A percentile compares a stretch with the other conserved stretches of the same genome.
Evolutionary conservation across 1,284 basidiomycete species (phyloP).

Genomic region (Anthracocystis panici-leucophaei): DNA sequence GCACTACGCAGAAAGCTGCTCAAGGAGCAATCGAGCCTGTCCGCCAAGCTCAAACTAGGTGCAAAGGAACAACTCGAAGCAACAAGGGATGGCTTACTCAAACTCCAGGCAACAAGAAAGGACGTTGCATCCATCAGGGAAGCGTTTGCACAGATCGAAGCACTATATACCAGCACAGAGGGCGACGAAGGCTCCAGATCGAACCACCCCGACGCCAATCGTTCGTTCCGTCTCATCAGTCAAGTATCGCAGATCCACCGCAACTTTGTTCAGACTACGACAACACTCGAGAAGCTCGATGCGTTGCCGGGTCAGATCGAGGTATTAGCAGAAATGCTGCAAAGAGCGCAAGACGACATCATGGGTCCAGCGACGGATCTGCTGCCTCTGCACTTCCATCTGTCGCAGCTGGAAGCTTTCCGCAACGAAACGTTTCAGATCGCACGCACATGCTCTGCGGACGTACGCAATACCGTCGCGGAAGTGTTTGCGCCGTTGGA

Average conservation of each 20-base stretch:
- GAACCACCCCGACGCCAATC: constrained; percentile 40
- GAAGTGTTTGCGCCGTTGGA: constrained; percentile 91
- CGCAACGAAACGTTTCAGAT: constrained; percentile 75
- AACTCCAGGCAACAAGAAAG: constrained; percentile 83
- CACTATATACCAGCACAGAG: constrained; percentile 71
- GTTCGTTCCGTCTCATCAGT: constrained; percentile 62
- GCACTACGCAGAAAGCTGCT: constrained; percentile 92
- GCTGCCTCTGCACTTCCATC: constrained; percentile 88
- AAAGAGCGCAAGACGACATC: constrained; percentile 78
- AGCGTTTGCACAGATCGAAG: constrained; percentile 89
- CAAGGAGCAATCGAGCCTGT: constrained; percentile 96
- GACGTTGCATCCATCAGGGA: constrained; percentile 90
- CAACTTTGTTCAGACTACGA: constrained; percentile 93
- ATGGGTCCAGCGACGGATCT: constrained; percentile 87
- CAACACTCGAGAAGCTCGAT: constrained; percentile 91
- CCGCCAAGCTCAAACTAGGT: constrained; percentile 88
- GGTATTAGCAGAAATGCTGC: constrained; percentile 82
- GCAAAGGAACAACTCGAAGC: constrained; percentile 94
- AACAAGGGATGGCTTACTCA: constrained; percentile 87
- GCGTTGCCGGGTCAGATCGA: constrained; percentile 89
- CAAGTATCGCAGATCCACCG: constrained; percentile 93
- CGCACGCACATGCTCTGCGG: constrained; percentile 75
- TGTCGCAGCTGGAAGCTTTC: constrained; percentile 89
- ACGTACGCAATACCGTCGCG: constrained; percentile 78
- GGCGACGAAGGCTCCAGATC: constrained; percentile 26